A percentile compares a stretch with the other conserved stretches of the same genome.
These are phyloP conservation scores for Hymenoscyphus fructigenus DNA, from an alignment of 2,329 filamentous ascomycete genomes.

Conservation along the genomic window DNA sequence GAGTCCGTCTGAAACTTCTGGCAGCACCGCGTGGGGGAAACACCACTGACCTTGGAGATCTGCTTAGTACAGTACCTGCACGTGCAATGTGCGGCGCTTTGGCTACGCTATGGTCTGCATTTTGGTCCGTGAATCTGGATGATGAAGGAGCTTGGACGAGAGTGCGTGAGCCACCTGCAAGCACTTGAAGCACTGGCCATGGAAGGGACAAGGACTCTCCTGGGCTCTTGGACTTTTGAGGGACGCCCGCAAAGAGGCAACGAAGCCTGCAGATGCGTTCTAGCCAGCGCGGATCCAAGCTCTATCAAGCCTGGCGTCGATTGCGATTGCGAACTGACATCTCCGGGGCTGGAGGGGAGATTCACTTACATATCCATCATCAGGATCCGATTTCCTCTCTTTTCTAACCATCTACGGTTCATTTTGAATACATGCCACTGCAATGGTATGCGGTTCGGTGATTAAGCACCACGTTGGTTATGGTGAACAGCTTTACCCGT, in stretches of 20 bases:
- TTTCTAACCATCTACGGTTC: background rate
- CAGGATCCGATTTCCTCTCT: background rate
- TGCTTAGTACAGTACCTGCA: slow-evolving; percentile 3
- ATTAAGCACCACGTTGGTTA: background rate
- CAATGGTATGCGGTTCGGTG: background rate
- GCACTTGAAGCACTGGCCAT: slow-evolving; percentile 8
- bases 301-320: slow-evolving; percentile 9
- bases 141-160: slow-evolving; percentile 9
- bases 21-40: slow-evolving; percentile 12
- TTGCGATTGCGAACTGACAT: slow-evolving; percentile 10
- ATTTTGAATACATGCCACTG: background rate
- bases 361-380: background rate
- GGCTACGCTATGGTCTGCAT: background rate
- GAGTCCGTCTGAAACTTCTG: slow-evolving; percentile 14
- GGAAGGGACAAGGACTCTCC: background rate
- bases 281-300: slow-evolving; percentile 23
- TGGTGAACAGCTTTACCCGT: background rate
- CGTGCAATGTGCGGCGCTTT: slow-evolving; percentile 3
- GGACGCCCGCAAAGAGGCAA: slow-evolving; percentile 8
- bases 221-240: slow-evolving; percentile 6
- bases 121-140: slow-evolving; percentile 1
- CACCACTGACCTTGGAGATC: slow-evolving; percentile 10
- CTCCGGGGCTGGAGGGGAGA: slow-evolving; percentile 10
- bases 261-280: slow-evolving; percentile 19
- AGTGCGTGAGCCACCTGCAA: background rate